Percentiles rank a stretch among this genome's conserved stretches.
Conservation (phyloP, 208 protist genomes). For the Leishmania braziliensis region DNA sequence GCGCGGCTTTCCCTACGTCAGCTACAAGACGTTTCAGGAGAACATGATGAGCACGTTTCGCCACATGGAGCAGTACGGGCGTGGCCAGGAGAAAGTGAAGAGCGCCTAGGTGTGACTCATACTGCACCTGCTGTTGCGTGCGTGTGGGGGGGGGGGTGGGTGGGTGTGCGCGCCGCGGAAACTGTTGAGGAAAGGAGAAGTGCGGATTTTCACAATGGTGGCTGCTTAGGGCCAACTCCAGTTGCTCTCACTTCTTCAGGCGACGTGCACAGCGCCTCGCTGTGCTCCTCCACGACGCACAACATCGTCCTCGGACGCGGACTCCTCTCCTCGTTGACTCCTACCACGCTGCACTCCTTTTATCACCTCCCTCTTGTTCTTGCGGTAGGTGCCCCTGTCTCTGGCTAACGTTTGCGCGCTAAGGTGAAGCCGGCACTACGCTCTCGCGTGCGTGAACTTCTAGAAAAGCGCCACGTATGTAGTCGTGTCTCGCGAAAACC, state of each 20-base stretch:
- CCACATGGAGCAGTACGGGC: conserved; percentile 67
- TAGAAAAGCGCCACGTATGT: background rate
- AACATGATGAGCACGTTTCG: conserved; percentile 65
- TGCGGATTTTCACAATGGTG: background rate
- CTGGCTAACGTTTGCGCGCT: background rate
- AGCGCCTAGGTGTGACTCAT: conserved; percentile 1
- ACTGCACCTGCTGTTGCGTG: background rate
- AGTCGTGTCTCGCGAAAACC: background rate
- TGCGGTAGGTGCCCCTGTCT: background rate
- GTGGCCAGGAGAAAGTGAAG: conserved; percentile 46
- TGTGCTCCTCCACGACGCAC: background rate
- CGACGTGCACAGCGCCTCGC: background rate
- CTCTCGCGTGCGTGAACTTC: background rate
- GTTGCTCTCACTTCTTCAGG: background rate
- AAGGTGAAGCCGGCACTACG: background rate
- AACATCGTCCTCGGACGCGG: background rate
- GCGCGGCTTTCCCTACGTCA: conserved; percentile 61
- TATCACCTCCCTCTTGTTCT: background rate
- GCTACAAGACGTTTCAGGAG: conserved; percentile 75
- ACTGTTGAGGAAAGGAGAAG: background rate
- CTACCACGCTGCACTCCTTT: background rate
- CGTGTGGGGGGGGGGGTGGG: too few species aligned
- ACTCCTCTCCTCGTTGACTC: background rate
- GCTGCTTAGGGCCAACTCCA: background rate
- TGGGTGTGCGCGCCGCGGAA: background rate